Base-by-base conservation (phyloP, 768 basidiomycete species). In the Dacryopinax spathularia region DNA sequence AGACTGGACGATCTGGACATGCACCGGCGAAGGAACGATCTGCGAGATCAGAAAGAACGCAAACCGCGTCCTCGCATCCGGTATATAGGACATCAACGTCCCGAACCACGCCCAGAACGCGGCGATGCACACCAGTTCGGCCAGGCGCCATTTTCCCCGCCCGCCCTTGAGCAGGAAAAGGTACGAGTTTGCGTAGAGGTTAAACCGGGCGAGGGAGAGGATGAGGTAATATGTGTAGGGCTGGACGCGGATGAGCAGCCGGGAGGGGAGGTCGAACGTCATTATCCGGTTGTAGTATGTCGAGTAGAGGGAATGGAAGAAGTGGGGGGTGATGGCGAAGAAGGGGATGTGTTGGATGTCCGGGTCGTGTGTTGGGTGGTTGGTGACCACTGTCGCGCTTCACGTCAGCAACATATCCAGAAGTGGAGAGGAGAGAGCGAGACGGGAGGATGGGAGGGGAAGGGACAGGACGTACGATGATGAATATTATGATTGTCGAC, bases 1-100 rank as follows among this genome's bases (percentile, higher is more conserved):
- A 7, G 96, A 99, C 29, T 98, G 83, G 1, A 97, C 94, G 69
- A 99, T 98, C 78, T 80, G 96, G 33, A 98, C 83, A 71, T 99
- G 96, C 25, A 99, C 79, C 4, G 96, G 96, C 70, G 90, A 90
- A 5, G 95, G 84, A 13, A 84, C 84, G 37, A 87, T 77, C 72
- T 97, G 88, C 73, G 89, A 92, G 68, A 96, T 82, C 12, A 95
- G 71, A 34, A 97, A 73, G 75, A 90, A 98, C 20, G 77, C 76
- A 56, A 95, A 71, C 3, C 83, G 80, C 65, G 77, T 86, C 66
- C 79, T 75, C 87, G 87, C 89, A 12, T 81, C 78, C 12, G 87
- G 88, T 66, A 88, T 87, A 2, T 83, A 82, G 43, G 77, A 77
- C 62, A 98, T 77, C 12, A 94, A 78, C 18, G 77, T 71, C 33